Evolutionary conservation across 768 basidiomycete genomes (phyloP), one percentile per base, ranked within the genome.

Genomic region (Auriculariales sp.): DNA sequence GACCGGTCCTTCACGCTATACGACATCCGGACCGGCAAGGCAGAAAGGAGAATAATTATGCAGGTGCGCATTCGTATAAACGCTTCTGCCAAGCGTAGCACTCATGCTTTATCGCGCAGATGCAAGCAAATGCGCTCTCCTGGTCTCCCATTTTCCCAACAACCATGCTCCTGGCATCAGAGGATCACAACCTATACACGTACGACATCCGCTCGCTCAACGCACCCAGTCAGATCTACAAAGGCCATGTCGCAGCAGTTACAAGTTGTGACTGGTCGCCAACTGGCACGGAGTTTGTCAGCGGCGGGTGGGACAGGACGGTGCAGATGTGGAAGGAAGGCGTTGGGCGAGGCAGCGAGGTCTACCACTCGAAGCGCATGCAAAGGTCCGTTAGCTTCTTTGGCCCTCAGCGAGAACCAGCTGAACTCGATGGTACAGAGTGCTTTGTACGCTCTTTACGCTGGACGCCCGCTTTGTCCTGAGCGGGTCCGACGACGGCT

Each of bases 281-380:
- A 1, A 98, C 93, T 0, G 95, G 95, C 10, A 71, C 83, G 29
- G 93, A 92, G 59, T 95, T 98, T 62, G 93, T 97, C 25, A 90
- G 86, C 54, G 95, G 95, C 10, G 86, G 89, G 2, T 98, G 94
- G 83, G 95, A 99, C 63, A 76, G 93, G 39, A 97, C 93, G 2
- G 73, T 97, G 39, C 71, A 93, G 52, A 77, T 98, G 63, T 99
- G 94, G 94, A 81, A 81, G 56, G 81, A 89, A 56, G 88, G 84
- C 25, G 77, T 73, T 34, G 92, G 93, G 0, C 78, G 78, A 28
- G 72, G 74, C 5, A 78, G 85, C 14, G 94, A 98, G 62, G 83
- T 92, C 5, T 99, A 98, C 61, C 94, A 98, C 64, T 94, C 92
- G 14, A 98, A 98, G 67, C 86, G 95, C 39, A 99, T 99, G 95